These are phyloP conservation scores for Neophaeococcomyces mojaviensis DNA, from an alignment of 2,329 filamentous ascomycete genomes.

Conservation along the genomic window DNA sequence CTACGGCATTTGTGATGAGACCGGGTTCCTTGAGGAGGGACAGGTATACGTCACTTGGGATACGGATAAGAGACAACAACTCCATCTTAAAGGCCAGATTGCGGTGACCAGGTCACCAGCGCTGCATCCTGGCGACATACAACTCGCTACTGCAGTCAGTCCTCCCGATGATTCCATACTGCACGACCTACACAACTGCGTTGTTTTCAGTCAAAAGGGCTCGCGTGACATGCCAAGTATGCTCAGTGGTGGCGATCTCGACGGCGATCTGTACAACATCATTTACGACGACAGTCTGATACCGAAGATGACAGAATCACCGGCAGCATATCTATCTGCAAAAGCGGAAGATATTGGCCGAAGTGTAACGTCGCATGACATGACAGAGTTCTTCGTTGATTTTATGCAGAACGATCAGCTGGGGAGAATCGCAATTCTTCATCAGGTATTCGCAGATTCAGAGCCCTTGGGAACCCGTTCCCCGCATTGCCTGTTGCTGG, in stretches of 20 bases:
- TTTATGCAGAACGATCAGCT: slow-evolving; percentile 64
- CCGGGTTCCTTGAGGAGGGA: slow-evolving; percentile 56
- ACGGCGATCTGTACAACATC: slow-evolving; percentile 74
- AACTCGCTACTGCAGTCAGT: slow-evolving; percentile 52
- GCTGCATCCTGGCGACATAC: slow-evolving; percentile 74
- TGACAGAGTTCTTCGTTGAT: slow-evolving; percentile 71
- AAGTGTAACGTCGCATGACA: slow-evolving; percentile 55
- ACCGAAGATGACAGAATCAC: slow-evolving; percentile 31
- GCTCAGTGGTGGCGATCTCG: slow-evolving; percentile 73
- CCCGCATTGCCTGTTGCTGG: slow-evolving; percentile 47
- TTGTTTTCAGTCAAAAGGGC: slow-evolving; percentile 69
- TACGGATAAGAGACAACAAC: slow-evolving; percentile 25
- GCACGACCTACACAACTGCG: slow-evolving; percentile 58
- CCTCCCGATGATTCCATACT: slow-evolving; percentile 57
- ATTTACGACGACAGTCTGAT: slow-evolving; percentile 59
- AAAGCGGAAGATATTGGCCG: slow-evolving; percentile 53
- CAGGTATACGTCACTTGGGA: slow-evolving; percentile 60
- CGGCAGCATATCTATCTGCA: slow-evolving; percentile 64
- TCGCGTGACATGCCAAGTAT: slow-evolving; percentile 67
- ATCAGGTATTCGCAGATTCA: slow-evolving; percentile 59
- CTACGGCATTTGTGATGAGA: slow-evolving; percentile 80
- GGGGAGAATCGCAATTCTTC: slow-evolving; percentile 57
- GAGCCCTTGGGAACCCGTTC: slow-evolving; percentile 48
- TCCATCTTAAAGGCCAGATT: slow-evolving; percentile 35
- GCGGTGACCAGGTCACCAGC: slow-evolving; percentile 73